Evolutionary conservation across 2,329 filamentous ascomycete species (phyloP).

Genomic region (Xylaria sp.): DNA sequence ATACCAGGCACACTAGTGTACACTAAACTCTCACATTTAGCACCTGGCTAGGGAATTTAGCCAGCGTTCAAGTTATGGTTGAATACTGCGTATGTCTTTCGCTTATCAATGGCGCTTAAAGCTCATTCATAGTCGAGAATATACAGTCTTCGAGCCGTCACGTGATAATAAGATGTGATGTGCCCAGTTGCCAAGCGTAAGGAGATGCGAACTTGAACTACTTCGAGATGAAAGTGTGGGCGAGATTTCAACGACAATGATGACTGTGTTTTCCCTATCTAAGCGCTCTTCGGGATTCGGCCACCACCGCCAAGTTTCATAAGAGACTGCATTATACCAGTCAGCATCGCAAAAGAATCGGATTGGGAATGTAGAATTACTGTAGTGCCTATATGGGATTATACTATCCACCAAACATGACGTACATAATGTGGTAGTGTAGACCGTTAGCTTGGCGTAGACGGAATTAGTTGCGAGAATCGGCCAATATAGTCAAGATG

Average conservation of each 20-base stretch:
- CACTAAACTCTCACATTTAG: constrained; percentile 19
- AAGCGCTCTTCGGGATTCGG: not conserved
- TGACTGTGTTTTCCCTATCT: not conserved
- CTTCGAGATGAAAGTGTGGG: not conserved
- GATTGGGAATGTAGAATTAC: constrained; percentile 12
- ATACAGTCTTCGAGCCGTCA: not conserved
- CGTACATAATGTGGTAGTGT: not conserved
- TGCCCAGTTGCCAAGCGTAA: not conserved
- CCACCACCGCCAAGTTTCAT: constrained; percentile 12
- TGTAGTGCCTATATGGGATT: constrained; percentile 9
- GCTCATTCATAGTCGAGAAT: not conserved
- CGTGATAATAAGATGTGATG: not conserved
- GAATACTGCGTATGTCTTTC: constrained; percentile 1
- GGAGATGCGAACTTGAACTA: not conserved
- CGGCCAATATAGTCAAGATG: constrained; percentile 6
- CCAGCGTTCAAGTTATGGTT: not conserved
- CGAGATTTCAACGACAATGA: not conserved
- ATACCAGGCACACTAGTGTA: not conserved
- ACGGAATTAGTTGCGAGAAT: not conserved
- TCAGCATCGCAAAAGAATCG: constrained; percentile 20
- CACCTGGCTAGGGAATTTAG: not conserved
- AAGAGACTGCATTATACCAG: constrained; percentile 11
- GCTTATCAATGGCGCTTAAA: not conserved
- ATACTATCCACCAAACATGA: constrained; percentile 5
- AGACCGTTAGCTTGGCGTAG: not conserved